These are phyloP conservation scores for California macrophylla DNA, from an alignment of 441 rosid species.

Conservation along the genomic window DNA sequence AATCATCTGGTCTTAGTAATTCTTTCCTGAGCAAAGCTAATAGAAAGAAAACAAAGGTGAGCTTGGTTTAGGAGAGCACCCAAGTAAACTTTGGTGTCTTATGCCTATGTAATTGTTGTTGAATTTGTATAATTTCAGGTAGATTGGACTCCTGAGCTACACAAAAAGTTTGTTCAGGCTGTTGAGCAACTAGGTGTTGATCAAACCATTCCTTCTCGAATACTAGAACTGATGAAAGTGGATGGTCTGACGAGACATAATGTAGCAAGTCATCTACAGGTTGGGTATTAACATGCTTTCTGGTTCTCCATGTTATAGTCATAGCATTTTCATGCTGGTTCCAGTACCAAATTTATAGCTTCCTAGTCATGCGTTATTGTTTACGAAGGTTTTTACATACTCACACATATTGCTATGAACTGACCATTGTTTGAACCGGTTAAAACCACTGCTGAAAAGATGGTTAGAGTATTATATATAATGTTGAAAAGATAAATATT, in stretches of 20 bases:
- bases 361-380: not conserved
- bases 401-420: not conserved
- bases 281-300: constrained; percentile 18
- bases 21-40: constrained; percentile 35
- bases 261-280: constrained; percentile 98
- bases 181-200: constrained; percentile 84
- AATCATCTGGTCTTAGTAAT: constrained; percentile 34
- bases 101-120: not conserved
- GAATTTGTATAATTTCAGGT: constrained; percentile 37
- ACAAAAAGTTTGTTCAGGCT: constrained; percentile 81
- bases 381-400: not conserved
- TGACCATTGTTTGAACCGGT: not conserved
- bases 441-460: not conserved
- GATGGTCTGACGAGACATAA: constrained; percentile 86
- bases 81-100: not conserved
- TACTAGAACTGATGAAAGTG: constrained; percentile 90
- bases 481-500: not conserved
- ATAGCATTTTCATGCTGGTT: not conserved
- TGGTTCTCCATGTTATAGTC: not conserved
- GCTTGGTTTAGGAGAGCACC: not conserved
- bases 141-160: constrained; percentile 88
- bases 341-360: not conserved
- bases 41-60: constrained; percentile 63
- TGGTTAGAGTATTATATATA: not conserved
- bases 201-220: constrained; percentile 89